These are phyloP conservation scores for Populus hybrid DNA, from an alignment of 441 rosid genomes.

Conservation along the genomic window DNA sequence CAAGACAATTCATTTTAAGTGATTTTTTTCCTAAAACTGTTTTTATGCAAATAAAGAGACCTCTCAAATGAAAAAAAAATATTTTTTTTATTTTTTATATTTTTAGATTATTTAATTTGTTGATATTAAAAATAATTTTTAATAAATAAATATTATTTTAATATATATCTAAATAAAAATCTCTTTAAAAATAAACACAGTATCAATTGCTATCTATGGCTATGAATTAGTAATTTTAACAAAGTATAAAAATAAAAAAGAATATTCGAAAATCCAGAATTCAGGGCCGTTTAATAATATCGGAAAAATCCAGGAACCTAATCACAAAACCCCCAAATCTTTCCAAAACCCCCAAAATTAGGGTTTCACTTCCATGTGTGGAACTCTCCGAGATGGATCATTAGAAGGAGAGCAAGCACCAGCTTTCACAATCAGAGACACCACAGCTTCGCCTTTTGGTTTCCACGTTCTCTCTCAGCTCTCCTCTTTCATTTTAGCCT, in stretches of 20 bases:
- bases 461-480: constrained; percentile 61
- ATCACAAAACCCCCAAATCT: constrained; percentile 5
- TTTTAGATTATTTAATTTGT: no score
- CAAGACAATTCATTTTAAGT: no score
- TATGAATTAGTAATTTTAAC: neutral
- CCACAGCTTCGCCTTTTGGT: constrained; percentile 61
- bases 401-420: constrained; percentile 79
- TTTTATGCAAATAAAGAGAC: no score
- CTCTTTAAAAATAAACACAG: no score
- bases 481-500: constrained; percentile 58
- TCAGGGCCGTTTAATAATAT: neutral
- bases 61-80: no score
- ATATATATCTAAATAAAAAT: no score
- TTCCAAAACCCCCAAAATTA: neutral
- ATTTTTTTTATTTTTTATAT: no score
- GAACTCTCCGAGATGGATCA: constrained; percentile 74
- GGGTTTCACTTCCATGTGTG: constrained; percentile 32
- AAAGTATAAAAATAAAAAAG: no score
- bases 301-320: neutral
- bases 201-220: no score
- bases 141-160: no score
- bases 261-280: neutral
- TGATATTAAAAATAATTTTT: no score
- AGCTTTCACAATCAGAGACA: constrained; percentile 70
- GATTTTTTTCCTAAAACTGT: no score